Evolutionary conservation across 805 yeast species (phyloP).

Genomic region (Candida insectalens): DNA sequence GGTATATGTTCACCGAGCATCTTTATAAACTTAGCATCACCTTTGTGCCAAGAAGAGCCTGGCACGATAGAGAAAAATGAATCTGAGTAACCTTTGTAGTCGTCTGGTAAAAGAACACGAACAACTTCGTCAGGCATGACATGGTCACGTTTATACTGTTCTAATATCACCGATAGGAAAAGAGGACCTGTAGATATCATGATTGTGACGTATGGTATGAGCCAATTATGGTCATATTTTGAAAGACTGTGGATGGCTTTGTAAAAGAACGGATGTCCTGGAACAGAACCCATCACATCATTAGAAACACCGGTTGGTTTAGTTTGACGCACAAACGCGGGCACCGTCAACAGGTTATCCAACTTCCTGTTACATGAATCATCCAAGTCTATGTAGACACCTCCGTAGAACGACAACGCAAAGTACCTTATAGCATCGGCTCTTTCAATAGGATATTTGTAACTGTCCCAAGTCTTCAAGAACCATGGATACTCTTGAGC

Average conservation of each 20-base stretch:
- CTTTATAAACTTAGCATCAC: constrained; percentile 75
- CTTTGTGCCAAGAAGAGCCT: constrained; percentile 91
- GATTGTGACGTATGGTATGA: constrained; percentile 81
- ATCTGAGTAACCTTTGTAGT: constrained; percentile 51
- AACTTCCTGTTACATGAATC: constrained; percentile 75
- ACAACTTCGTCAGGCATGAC: constrained; percentile 58
- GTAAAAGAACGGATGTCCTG: constrained; percentile 75
- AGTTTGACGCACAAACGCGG: constrained; percentile 83
- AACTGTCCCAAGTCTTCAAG: constrained; percentile 63
- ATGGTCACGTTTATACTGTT: constrained; percentile 76
- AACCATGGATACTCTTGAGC: constrained; percentile 82
- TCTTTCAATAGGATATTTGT: constrained; percentile 74
- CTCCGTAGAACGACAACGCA: constrained; percentile 75
- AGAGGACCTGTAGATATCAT: constrained; percentile 93
- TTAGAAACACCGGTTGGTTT: constrained; percentile 87
- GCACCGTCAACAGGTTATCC: constrained; percentile 72
- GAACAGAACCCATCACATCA: constrained; percentile 87
- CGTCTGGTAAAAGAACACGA: constrained; percentile 60
- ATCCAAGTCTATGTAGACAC: constrained; percentile 83
- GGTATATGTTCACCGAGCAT: constrained; percentile 66
- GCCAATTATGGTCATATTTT: constrained; percentile 62
- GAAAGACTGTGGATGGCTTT: constrained; percentile 58
- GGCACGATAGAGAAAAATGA: constrained; percentile 66
- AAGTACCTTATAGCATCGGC: constrained; percentile 91
- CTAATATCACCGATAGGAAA: constrained; percentile 79